A percentile compares a stretch with the other conserved stretches of the same genome.
phyloP scores from a whole-genome alignment of 345 rosid species.

The Aquilaria malaccensis region DNA sequence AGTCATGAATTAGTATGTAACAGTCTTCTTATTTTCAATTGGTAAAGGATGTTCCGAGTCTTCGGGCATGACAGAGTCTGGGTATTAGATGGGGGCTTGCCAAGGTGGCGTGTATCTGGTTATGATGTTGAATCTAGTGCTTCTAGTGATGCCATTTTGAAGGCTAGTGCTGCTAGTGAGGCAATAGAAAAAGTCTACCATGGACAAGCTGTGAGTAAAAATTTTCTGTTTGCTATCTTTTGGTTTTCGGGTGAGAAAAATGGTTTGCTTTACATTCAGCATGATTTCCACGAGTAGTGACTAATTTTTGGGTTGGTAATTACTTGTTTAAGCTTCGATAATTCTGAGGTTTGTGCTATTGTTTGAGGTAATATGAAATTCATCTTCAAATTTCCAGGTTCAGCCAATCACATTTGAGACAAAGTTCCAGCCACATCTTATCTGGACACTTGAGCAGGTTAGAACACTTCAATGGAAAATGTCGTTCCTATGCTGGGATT shows the following conservation, averaged over 20 bases:
- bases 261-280: too few relatives aligned
- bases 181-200: slow-evolving; percentile 92
- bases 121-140: slow-evolving; percentile 99
- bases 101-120: slow-evolving; percentile 96
- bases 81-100: slow-evolving; percentile 97
- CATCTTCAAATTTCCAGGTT: slow-evolving; percentile 35
- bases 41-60: slow-evolving; percentile 84
- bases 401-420: slow-evolving; percentile 77
- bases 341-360: background rate
- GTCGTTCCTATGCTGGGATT: too few relatives aligned
- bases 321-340: too few relatives aligned
- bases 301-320: too few relatives aligned
- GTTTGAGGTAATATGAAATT: background rate
- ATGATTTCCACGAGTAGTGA: background rate
- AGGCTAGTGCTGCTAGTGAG: slow-evolving; percentile 96
- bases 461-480: too few relatives aligned
- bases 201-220: slow-evolving; percentile 64
- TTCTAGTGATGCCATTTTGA: slow-evolving; percentile 87
- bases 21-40: slow-evolving; percentile 9
- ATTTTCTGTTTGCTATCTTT: background rate
- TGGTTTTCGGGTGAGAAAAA: background rate
- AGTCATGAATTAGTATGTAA: slow-evolving; percentile 10
- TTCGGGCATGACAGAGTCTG: slow-evolving; percentile 89
- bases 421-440: slow-evolving; percentile 80
- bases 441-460: slow-evolving; percentile 95